Percentiles rank a stretch among this genome's conserved stretches.
Conservation (phyloP, 2,329 filamentous ascomycete genomes). For the Beauveria varroae region DNA sequence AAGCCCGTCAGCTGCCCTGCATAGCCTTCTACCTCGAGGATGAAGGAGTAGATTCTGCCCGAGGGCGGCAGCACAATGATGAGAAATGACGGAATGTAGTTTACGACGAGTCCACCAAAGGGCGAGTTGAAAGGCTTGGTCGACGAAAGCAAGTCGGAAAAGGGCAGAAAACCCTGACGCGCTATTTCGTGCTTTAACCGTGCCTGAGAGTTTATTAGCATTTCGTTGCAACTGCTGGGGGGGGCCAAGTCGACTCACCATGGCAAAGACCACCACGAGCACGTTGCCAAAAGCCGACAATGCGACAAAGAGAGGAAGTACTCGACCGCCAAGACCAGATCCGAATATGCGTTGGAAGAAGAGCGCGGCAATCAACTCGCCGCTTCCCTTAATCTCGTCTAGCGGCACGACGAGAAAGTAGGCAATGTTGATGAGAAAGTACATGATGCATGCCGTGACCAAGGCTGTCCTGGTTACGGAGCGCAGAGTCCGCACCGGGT, state of each 20-base stretch:
- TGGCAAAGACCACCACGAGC: slow-evolving; percentile 62
- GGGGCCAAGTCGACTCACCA: slow-evolving; percentile 36
- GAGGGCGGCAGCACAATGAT: slow-evolving; percentile 60
- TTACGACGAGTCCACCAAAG: slow-evolving; percentile 58
- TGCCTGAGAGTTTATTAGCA: slow-evolving; percentile 35
- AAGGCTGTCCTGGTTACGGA: slow-evolving; percentile 54
- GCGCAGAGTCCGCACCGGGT: slow-evolving; percentile 58
- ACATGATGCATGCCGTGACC: slow-evolving; percentile 53
- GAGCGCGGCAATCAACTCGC: slow-evolving; percentile 59
- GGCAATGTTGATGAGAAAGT: slow-evolving; percentile 58
- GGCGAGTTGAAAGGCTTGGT: slow-evolving; percentile 61
- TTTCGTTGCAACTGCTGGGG: neutral
- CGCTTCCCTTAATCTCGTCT: slow-evolving; percentile 58
- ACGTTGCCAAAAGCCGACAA: slow-evolving; percentile 64
- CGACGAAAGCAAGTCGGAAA: slow-evolving; percentile 50
- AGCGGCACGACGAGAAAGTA: slow-evolving; percentile 59
- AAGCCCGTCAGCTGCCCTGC: slow-evolving; percentile 54
- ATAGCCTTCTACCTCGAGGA: slow-evolving; percentile 65
- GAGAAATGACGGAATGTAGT: slow-evolving; percentile 60
- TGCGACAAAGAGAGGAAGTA: slow-evolving; percentile 58
- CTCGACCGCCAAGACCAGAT: slow-evolving; percentile 42
- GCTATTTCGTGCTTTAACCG: slow-evolving; percentile 67
- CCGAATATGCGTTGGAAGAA: slow-evolving; percentile 62
- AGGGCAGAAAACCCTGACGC: slow-evolving; percentile 63
- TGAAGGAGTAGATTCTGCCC: slow-evolving; percentile 62